These are phyloP conservation scores for Solanum chiquidenum DNA, from an alignment of 257 asterid genomes.

Conservation along the genomic window DNA sequence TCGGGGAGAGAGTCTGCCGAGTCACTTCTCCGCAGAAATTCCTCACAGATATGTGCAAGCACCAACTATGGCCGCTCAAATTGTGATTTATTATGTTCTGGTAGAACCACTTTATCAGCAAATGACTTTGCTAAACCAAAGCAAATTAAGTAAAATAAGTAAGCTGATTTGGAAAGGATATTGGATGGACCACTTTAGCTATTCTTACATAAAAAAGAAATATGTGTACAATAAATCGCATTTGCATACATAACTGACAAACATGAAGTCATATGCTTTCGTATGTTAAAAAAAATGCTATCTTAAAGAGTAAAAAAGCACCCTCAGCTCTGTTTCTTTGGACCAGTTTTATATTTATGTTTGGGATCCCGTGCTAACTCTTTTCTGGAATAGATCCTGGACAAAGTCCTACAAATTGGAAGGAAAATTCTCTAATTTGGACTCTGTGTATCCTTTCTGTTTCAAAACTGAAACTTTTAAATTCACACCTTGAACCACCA, in stretches of 20 bases:
- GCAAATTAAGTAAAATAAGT: background rate
- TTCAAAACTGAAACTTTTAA: background rate
- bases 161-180: background rate
- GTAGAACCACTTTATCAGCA: background rate
- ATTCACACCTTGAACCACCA: background rate
- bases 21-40: background rate
- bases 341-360: background rate
- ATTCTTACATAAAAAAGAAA: background rate
- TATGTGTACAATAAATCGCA: background rate
- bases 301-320: background rate
- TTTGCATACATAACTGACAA: background rate
- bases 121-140: background rate
- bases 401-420: background rate
- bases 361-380: background rate
- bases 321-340: background rate
- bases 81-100: background rate
- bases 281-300: background rate
- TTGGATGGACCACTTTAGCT: background rate
- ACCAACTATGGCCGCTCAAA: background rate
- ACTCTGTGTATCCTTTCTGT: background rate
- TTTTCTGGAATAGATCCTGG: background rate
- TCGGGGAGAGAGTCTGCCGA: background rate
- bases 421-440: background rate
- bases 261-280: background rate
- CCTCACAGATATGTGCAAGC: background rate